Evolutionary conservation across 1,284 basidiomycete species (phyloP).

Genomic region (Puccinia sorghi): DNA sequence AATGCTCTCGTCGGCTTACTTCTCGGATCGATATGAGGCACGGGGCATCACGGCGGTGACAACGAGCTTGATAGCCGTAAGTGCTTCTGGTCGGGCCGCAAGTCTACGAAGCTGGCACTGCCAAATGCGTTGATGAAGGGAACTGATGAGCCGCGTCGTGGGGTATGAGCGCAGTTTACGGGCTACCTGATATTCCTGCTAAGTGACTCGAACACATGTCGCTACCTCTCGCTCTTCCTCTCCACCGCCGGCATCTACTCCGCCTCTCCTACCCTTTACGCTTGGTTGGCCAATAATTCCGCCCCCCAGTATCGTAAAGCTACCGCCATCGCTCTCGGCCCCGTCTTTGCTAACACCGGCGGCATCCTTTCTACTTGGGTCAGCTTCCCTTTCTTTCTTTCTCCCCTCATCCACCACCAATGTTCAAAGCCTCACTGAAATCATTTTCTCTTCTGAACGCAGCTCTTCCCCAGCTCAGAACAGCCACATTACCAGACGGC

Average conservation of each 20-base stretch:
- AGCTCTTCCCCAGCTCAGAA: slow-evolving; percentile 23
- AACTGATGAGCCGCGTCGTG: no score
- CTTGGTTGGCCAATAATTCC: slow-evolving; percentile 48
- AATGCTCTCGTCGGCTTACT: slow-evolving; percentile 36
- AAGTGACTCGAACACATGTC: background rate
- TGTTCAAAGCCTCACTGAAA: no score
- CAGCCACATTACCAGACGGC: slow-evolving; percentile 1
- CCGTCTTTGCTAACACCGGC: slow-evolving; percentile 36
- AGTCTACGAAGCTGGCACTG: no score
- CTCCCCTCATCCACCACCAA: no score
- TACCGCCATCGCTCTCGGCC: slow-evolving; percentile 39
- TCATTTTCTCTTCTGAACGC: background rate
- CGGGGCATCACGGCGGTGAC: slow-evolving; percentile 39
- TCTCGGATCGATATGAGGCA: slow-evolving; percentile 43
- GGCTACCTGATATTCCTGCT: slow-evolving; percentile 35
- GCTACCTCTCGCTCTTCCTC: slow-evolving; percentile 31
- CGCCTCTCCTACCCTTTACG: slow-evolving; percentile 33
- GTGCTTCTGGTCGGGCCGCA: background rate
- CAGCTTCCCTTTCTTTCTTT: background rate
- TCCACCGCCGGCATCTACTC: slow-evolving; percentile 42
- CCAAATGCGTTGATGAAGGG: no score
- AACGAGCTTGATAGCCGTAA: slow-evolving; percentile 14
- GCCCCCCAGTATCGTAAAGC: slow-evolving; percentile 45
- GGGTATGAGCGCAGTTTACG: background rate
- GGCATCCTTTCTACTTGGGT: slow-evolving; percentile 46